phyloP scores from a whole-genome alignment of 2,329 filamentous ascomycete genomes.

The Cercospora sojina region DNA sequence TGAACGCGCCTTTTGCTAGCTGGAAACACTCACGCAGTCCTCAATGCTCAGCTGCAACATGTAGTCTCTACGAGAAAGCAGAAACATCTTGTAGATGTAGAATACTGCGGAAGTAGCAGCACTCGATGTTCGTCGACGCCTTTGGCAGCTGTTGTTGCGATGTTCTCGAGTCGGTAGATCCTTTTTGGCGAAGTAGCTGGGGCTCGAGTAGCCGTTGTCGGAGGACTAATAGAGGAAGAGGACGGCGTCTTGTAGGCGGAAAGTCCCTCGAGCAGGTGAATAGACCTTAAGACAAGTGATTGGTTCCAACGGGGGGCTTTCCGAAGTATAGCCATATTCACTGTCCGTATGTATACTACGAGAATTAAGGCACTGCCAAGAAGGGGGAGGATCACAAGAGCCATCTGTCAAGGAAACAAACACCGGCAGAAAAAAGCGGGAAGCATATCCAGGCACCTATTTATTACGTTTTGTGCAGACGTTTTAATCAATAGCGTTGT shows the following conservation, averaged over 20 bases:
- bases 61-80: neutral
- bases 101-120: neutral
- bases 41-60: neutral
- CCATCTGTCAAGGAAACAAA: too few relatives aligned
- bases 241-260: neutral
- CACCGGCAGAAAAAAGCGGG: too few relatives aligned
- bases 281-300: neutral
- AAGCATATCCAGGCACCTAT: too few relatives aligned
- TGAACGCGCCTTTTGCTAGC: neutral
- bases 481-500: too few relatives aligned
- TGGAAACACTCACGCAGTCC: neutral
- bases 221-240: neutral
- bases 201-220: neutral
- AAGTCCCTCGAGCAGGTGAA: neutral
- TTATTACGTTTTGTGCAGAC: too few relatives aligned
- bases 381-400: too few relatives aligned
- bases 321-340: neutral
- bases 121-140: neutral
- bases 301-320: neutral
- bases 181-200: neutral
- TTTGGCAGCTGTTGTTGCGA: neutral
- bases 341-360: too few relatives aligned
- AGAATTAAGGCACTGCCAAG: too few relatives aligned
- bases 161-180: neutral
- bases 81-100: neutral